Conservation (phyloP, 1,284 basidiomycete species). For the Sphagnurus paluster region DNA sequence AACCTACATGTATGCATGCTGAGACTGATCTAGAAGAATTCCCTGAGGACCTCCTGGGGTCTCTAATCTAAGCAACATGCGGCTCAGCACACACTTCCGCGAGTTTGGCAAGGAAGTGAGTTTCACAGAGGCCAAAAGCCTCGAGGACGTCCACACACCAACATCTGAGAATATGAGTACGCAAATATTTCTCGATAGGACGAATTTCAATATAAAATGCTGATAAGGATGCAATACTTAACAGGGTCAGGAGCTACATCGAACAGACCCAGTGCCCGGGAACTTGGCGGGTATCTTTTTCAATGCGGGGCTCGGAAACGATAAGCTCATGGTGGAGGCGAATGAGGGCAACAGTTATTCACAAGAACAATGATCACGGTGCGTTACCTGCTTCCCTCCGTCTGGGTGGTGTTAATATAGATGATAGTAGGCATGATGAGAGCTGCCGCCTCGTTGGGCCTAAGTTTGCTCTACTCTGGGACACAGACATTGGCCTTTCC, state of each 20-base stretch:
- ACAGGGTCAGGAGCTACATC: constrained; percentile 62
- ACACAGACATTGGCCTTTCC: constrained; percentile 91
- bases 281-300: constrained; percentile 98
- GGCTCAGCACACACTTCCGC: constrained; percentile 84
- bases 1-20: constrained; percentile 57
- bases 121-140: constrained; percentile 85
- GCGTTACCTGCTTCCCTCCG: constrained; percentile 16
- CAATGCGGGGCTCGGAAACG: constrained; percentile 98
- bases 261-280: constrained; percentile 87
- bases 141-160: constrained; percentile 98
- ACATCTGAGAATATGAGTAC: constrained; percentile 89
- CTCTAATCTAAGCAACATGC: constrained; percentile 83
- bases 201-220: background rate
- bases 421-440: constrained; percentile 85
- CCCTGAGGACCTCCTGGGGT: constrained; percentile 83
- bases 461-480: constrained; percentile 96
- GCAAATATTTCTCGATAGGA: constrained; percentile 28
- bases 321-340: constrained; percentile 96
- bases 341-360: constrained; percentile 97
- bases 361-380: constrained; percentile 99
- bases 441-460: constrained; percentile 91
- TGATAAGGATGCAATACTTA: background rate
- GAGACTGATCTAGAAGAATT: constrained; percentile 63
- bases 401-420: constrained; percentile 1
- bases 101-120: constrained; percentile 95